These are phyloP conservation scores for Xylaria sp. DNA, from an alignment of 2,329 filamentous ascomycete genomes.

Conservation along the genomic window DNA sequence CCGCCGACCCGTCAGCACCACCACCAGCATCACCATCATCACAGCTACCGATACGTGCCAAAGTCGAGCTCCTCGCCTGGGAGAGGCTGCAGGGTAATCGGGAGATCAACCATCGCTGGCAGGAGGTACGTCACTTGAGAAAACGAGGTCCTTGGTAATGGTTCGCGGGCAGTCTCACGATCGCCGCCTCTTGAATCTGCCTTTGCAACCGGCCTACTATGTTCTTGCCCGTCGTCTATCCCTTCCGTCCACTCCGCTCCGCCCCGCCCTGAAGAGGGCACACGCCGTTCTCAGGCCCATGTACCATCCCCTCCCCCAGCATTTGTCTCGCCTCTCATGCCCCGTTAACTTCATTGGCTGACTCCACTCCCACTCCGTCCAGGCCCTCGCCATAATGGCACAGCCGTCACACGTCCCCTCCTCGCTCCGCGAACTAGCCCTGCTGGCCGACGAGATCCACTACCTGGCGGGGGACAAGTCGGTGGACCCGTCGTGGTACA, in stretches of 20 bases:
- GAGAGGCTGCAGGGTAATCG: conserved; percentile 76
- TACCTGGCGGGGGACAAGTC: conserved; percentile 80
- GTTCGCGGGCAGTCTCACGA: not conserved
- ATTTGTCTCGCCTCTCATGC: not conserved
- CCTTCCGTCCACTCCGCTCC: conserved; percentile 1
- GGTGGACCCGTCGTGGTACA: conserved; percentile 88
- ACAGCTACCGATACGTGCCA: conserved; percentile 58
- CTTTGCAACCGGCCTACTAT: not conserved
- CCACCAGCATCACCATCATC: too few relatives aligned
- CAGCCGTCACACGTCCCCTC: conserved; percentile 76
- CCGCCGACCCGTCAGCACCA: conserved; percentile 30
- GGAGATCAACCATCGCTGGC: conserved; percentile 75
- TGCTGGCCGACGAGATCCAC: conserved; percentile 89
- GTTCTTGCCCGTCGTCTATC: not conserved
- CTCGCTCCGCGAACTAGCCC: conserved; percentile 77
- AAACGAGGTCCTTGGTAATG: too few relatives aligned
- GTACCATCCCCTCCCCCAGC: not conserved
- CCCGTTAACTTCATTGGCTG: conserved; percentile 1
- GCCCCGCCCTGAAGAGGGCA: not conserved
- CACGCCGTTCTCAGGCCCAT: not conserved
- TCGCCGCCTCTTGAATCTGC: conserved; percentile 1
- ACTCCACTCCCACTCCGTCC: not conserved
- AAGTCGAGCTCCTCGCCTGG: conserved; percentile 73
- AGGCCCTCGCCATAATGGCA: conserved; percentile 91
- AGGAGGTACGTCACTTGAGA: conserved; percentile 69